Evolutionary conservation across 2,329 filamentous ascomycete species (phyloP).

Genomic region (Ophiostoma perfectum): DNA sequence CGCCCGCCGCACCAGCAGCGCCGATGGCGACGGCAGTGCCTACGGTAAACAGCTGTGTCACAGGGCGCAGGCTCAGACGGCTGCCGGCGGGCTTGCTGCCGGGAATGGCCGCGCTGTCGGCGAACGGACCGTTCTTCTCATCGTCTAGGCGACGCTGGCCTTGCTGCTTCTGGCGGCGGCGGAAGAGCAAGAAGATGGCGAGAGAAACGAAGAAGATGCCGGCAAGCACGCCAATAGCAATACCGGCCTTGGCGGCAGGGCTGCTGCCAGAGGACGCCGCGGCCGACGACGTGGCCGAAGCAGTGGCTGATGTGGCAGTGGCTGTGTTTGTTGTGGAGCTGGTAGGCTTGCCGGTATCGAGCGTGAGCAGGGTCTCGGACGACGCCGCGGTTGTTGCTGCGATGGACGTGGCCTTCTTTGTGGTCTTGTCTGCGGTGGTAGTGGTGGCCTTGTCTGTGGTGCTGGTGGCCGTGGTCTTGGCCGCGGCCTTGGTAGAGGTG

Average conservation of each 20-base stretch:
- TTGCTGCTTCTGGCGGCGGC: constrained; percentile 61
- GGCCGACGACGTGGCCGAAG: not conserved
- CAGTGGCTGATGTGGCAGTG: not conserved
- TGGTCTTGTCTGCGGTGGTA: constrained; percentile 11
- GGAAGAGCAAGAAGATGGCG: constrained; percentile 67
- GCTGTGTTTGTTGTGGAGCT: not conserved
- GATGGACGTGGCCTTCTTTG: constrained; percentile 5
- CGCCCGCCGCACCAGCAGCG: constrained; percentile 12
- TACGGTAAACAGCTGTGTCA: constrained; percentile 78
- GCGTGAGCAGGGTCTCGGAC: constrained; percentile 19
- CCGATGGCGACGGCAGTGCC: constrained; percentile 25
- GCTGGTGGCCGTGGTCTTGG: constrained; percentile 9
- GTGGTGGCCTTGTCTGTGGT: constrained; percentile 1
- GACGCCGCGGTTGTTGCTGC: constrained; percentile 10
- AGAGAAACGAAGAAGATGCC: constrained; percentile 61
- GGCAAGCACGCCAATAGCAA: constrained; percentile 75
- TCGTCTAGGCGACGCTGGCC: constrained; percentile 47
- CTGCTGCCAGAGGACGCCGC: constrained; percentile 16
- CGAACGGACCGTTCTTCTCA: constrained; percentile 55
- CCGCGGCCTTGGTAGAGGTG: constrained; percentile 2
- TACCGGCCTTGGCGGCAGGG: constrained; percentile 63
- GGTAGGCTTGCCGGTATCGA: constrained; percentile 18
- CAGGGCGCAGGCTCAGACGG: constrained; percentile 76
- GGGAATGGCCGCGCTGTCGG: constrained; percentile 28
- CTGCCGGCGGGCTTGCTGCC: constrained; percentile 39